Evolutionary conservation across 441 rosid genomes (phyloP).

Genomic region (Pelargonium australe): DNA sequence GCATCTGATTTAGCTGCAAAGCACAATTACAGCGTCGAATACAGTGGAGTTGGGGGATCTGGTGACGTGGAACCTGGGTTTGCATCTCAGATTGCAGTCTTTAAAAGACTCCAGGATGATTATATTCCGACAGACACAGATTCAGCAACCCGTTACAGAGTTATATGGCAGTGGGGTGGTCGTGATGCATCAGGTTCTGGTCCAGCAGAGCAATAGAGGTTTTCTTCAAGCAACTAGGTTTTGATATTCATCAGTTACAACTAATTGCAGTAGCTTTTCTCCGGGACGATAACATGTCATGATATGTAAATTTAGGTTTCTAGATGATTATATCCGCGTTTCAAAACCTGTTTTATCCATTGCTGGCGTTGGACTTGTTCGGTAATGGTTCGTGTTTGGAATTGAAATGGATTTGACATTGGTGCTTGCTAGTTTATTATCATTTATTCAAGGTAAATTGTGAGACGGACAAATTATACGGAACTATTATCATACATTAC

Average conservation of each 20-base stretch:
- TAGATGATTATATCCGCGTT: neutral
- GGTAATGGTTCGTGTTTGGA: neutral
- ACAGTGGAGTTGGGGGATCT: slow-evolving; percentile 86
- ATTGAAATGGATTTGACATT: neutral
- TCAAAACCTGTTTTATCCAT: neutral
- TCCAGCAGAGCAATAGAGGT: neutral
- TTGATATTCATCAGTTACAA: slow-evolving; percentile 2
- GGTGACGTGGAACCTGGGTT: slow-evolving; percentile 70
- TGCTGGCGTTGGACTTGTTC: neutral
- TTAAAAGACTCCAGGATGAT: slow-evolving; percentile 32
- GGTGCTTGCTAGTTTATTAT: too few relatives aligned
- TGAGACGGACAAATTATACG: too few relatives aligned
- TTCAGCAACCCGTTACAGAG: slow-evolving; percentile 31
- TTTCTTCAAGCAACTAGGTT: neutral
- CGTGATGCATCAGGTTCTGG: neutral
- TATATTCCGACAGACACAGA: slow-evolving; percentile 17
- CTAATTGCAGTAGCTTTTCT: neutral
- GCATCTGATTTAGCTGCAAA: slow-evolving; percentile 50
- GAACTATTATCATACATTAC: too few relatives aligned
- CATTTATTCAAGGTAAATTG: too few relatives aligned
- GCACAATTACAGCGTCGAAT: slow-evolving; percentile 65
- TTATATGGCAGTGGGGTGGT: slow-evolving; percentile 69
- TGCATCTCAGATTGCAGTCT: slow-evolving; percentile 89
- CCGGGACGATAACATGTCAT: neutral
- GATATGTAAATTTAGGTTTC: neutral